Percentiles rank a stretch among this genome's conserved stretches.
phyloP scores from a whole-genome alignment of 2,329 filamentous ascomycete genomes.

The Monosporascus sp. region DNA sequence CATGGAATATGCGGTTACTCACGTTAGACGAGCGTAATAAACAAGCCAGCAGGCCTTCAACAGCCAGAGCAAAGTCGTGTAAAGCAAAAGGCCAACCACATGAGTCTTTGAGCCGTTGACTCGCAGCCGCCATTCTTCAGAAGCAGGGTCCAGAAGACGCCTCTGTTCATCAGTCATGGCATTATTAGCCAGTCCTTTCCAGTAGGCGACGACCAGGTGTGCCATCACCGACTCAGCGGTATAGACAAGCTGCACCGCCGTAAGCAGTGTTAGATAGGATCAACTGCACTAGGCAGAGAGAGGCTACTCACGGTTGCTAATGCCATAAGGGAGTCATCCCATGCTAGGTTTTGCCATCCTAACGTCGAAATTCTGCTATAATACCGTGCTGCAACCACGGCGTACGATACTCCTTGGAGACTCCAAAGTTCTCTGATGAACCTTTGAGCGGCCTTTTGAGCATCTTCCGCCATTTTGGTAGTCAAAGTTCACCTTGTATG shows the following conservation, averaged over 20 bases:
- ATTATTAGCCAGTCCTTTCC: slow-evolving; percentile 21
- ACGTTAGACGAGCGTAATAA: slow-evolving; percentile 21
- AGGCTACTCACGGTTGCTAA: slow-evolving; percentile 13
- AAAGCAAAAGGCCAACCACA: slow-evolving; percentile 17
- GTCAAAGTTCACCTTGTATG: too few relatives aligned
- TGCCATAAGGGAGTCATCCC: slow-evolving; percentile 18
- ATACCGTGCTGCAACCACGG: slow-evolving; percentile 16
- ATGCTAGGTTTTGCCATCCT: slow-evolving; percentile 13
- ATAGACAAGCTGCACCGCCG: slow-evolving; percentile 11
- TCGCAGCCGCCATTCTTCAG: slow-evolving; percentile 13
- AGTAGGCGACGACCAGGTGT: slow-evolving; percentile 17
- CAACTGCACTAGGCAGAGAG: background rate
- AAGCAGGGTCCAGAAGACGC: slow-evolving; percentile 9
- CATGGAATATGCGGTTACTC: background rate
- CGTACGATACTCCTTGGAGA: slow-evolving; percentile 16
- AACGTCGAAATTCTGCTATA: slow-evolving; percentile 12
- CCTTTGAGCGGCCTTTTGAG: slow-evolving; percentile 1
- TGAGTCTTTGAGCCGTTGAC: slow-evolving; percentile 20
- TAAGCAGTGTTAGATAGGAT: background rate
- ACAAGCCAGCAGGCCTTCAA: slow-evolving; percentile 20
- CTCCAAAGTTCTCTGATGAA: slow-evolving; percentile 22
- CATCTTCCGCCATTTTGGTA: slow-evolving; percentile 5
- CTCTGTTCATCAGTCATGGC: slow-evolving; percentile 16
- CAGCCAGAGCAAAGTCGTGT: slow-evolving; percentile 19
- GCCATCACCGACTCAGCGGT: slow-evolving; percentile 20